phyloP scores from a whole-genome alignment of 345 rosid species.

The Hibiscus syriacus region DNA sequence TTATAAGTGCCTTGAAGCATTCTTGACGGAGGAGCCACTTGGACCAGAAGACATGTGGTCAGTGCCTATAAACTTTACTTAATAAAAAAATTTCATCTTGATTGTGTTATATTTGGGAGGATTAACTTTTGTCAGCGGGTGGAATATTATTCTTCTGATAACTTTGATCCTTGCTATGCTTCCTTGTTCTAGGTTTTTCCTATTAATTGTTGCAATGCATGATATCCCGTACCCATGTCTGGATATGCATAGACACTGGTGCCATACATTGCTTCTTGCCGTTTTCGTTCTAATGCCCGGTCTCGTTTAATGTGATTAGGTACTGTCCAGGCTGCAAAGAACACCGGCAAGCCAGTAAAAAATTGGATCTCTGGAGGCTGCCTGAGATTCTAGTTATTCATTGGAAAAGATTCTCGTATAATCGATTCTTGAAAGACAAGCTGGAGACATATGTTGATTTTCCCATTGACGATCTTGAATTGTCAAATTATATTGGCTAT shows the following conservation, averaged over 20 bases:
- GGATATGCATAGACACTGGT: too few species aligned
- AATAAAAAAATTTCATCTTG: not conserved
- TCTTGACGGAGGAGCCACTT: slow-evolving; percentile 93
- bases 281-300: slow-evolving; percentile 12
- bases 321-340: slow-evolving; percentile 88
- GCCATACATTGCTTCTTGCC: too few species aligned
- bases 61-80: slow-evolving; percentile 26
- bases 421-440: slow-evolving; percentile 78
- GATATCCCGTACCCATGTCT: not conserved
- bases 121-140: not conserved
- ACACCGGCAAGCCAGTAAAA: slow-evolving; percentile 87
- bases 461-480: slow-evolving; percentile 80
- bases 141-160: not conserved
- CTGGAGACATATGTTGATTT: slow-evolving; percentile 90
- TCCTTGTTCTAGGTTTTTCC: not conserved
- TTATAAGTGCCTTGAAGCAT: slow-evolving; percentile 91
- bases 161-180: not conserved
- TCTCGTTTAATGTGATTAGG: slow-evolving; percentile 31
- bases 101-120: not conserved
- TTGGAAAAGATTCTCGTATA: slow-evolving; percentile 89
- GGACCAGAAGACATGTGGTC: slow-evolving; percentile 99
- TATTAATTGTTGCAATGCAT: not conserved
- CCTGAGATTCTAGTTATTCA: slow-evolving; percentile 93
- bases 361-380: slow-evolving; percentile 93
- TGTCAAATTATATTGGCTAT: slow-evolving; percentile 59